Evolutionary conservation across 345 rosid genomes (phyloP), one percentile per base, ranked within the genome.

Genomic region (Ricinus communis): DNA sequence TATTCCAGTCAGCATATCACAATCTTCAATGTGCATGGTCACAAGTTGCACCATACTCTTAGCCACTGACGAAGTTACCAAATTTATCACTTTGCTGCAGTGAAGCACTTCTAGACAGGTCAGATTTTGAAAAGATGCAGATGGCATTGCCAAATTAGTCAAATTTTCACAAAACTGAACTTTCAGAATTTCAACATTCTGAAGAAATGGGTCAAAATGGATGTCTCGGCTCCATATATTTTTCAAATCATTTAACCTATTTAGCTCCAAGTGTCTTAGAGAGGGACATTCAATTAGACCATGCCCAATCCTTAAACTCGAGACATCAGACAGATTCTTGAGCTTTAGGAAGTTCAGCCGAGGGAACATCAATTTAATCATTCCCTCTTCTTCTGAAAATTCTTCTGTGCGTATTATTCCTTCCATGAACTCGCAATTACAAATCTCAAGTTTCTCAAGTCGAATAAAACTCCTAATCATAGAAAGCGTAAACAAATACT

Each of bases 41-140:
- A n/a, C 14, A 13, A 80, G 78, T 24, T 47, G 45, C 58, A 49
- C 38, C 11, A 74, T n/a, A 57, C 65, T 61, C 65, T 74, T 63
- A 31, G 79, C 79, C 1, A 58, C 45, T 21, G 74, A 55, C n/a
- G 25, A 0, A 7, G 63, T 22, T 10, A 60, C 5, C 25, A 80
- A 56, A 22, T 33, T 16, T 13, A 33, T 9, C 51, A 74, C 31
- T 38, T 19, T 30, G 0, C 58, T 10, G 3, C 81, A 81, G 1
- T 0, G 0, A 2, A 14, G 10, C n/a, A 74, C 71, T 2, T 64
- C 4, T 9, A 65, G n/a, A 62, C 43, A 36, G 0, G 56, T 62
- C 22, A 79, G 47, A 45, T 71, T 72, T 12, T n/a, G 10, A 4
- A 82, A 71, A 31, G 72, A 62, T 24, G 33, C 21, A 0, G 61